Conservation (phyloP, 345 rosid species). For the Eucalyptus tenuipes region DNA sequence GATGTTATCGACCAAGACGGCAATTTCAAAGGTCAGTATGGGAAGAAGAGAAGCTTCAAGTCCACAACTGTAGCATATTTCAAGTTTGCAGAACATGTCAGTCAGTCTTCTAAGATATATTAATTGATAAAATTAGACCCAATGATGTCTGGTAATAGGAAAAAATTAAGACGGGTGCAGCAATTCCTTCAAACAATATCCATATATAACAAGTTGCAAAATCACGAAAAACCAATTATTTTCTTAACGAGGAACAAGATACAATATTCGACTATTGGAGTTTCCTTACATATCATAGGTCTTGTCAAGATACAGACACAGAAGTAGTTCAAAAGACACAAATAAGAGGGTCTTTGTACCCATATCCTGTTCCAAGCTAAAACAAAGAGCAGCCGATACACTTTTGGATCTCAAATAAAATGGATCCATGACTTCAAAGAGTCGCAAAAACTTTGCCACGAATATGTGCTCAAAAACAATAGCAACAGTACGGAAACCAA, state of each 20-base stretch:
- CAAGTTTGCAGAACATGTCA: neutral
- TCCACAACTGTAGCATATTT: slow-evolving; percentile 40
- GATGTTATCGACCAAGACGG: slow-evolving; percentile 74
- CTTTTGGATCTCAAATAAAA: too few relatives aligned
- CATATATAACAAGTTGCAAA: neutral
- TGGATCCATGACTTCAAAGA: too few relatives aligned
- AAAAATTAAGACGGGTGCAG: neutral
- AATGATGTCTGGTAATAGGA: neutral
- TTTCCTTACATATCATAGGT: slow-evolving; percentile 31
- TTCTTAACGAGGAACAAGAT: neutral
- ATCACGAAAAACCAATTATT: neutral
- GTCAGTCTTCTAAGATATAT: neutral
- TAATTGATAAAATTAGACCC: neutral
- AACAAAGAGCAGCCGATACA: too few relatives aligned
- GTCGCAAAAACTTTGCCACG: neutral
- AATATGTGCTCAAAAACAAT: neutral
- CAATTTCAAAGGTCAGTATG: slow-evolving; percentile 53
- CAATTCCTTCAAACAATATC: neutral
- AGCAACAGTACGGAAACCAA: neutral
- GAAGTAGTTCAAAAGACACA: slow-evolving; percentile 76
- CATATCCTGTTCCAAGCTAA: too few relatives aligned
- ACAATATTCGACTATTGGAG: neutral
- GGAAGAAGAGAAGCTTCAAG: slow-evolving; percentile 78
- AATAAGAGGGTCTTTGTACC: slow-evolving; percentile 31
- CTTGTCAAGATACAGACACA: slow-evolving; percentile 60